Base-by-base conservation (phyloP, 2,329 filamentous ascomycete genomes). In the Monosporascus sp. region DNA sequence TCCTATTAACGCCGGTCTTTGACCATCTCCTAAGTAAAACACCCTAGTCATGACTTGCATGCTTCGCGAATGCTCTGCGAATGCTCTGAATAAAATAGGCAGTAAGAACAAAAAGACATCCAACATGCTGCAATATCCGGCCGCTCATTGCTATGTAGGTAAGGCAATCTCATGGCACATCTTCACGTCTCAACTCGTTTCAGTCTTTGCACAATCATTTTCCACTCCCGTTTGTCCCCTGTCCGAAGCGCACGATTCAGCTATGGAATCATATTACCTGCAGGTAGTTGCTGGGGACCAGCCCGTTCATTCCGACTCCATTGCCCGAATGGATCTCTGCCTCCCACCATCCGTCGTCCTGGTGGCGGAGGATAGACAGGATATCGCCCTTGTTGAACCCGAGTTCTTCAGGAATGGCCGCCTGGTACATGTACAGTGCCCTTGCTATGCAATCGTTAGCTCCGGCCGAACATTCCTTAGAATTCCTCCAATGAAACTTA, bases 301-400 rank as follows among this genome's bases (percentile, higher is more conserved):
- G 75, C 56, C 84, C 84, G 54, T 78, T 68, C 49, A 72, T 77
- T 49, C 79, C 83, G 57, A 51, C 62, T n/a, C 68, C 71, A 54
- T 78, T 81, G 58, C 80, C 78, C 24, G 86, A 86, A 46, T 92
- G 89, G 41, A 97, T 83, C 70, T 97, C 93, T 14, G 95, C 95
- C 74, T 99, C 94, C 94, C 95, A 99, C 94, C 94, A 99, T 20
- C 94, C 94, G 67, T 99, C 94, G 68, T 99, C 94, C 72, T 99
- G 94, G 65, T 96, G 84, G 55, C 92, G 82, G 47, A 97, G 77
- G 15, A 99, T 86, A 2, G 93, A 90, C 15, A 99, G 78, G 54
- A 93, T 85, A 67, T 99, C 95, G 48, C 92, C 92, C 75, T 99
- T 99, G 47, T 80, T 79, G 70, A 99, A 99, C 15, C 88, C 88